A percentile compares a stretch with the other conserved stretches of the same genome.
Conservation (phyloP, 1,284 basidiomycete species). For the Testicularia cyperi region DNA sequence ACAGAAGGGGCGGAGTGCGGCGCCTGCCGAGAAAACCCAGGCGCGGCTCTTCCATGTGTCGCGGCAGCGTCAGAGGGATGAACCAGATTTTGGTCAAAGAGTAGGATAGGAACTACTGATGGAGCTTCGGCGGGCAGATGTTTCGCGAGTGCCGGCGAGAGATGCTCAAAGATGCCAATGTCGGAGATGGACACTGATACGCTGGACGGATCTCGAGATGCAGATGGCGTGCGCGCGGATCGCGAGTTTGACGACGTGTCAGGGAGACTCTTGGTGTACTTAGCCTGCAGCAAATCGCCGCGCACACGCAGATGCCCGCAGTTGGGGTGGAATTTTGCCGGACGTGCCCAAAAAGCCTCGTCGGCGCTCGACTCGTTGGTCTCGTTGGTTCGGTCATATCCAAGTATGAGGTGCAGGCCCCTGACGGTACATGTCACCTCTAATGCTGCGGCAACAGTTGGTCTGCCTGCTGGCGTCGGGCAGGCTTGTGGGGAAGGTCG, state of each 20-base stretch:
- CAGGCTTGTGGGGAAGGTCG: too few relatives aligned
- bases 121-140: conserved; percentile 9
- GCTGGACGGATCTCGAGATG: too few relatives aligned
- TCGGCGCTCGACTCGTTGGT: neutral
- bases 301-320: conserved; percentile 43
- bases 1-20: too few relatives aligned
- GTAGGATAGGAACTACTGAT: conserved; percentile 19
- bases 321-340: conserved; percentile 26
- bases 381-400: conserved; percentile 38
- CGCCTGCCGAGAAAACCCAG: too few relatives aligned
- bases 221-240: too few relatives aligned
- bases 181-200: neutral
- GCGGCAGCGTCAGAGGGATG: too few relatives aligned
- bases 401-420: conserved; percentile 26
- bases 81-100: conserved; percentile 24
- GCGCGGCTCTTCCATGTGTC: too few relatives aligned
- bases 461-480: too few relatives aligned
- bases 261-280: neutral
- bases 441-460: too few relatives aligned
- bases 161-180: conserved; percentile 30
- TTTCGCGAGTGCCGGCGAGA: conserved; percentile 7
- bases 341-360: conserved; percentile 36
- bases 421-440: conserved; percentile 6
- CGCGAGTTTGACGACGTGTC: too few relatives aligned
- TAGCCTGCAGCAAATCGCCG: conserved; percentile 12